Conservation (phyloP, 345 rosid species). For the Eucalyptus viminalis region DNA sequence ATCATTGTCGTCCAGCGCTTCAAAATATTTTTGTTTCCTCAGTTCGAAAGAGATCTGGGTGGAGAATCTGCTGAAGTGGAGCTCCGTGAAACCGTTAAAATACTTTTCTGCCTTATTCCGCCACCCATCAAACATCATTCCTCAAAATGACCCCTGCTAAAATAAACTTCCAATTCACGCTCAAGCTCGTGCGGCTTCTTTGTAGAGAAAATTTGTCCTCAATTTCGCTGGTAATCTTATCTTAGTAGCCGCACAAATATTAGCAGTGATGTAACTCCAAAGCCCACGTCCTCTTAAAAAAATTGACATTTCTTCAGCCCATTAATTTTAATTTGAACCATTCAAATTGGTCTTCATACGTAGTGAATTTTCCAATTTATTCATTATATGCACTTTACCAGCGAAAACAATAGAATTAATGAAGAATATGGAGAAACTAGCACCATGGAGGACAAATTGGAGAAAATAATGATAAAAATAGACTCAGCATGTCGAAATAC, state of each 20-base stretch:
- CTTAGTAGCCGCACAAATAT: not conserved
- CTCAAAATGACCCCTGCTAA: conserved; percentile 20
- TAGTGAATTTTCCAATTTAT: not conserved
- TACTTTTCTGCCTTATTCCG: conserved; percentile 51
- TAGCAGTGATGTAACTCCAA: not conserved
- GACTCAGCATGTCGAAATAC: not conserved
- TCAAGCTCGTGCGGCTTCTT: conserved; percentile 3
- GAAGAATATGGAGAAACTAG: not conserved
- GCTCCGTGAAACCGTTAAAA: conserved; percentile 40
- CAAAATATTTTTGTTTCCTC: conserved; percentile 29
- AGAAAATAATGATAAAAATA: not conserved
- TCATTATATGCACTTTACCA: not conserved
- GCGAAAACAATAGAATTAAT: not conserved
- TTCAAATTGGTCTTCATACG: not conserved
- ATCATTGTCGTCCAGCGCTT: not conserved
- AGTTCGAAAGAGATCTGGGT: conserved; percentile 45
- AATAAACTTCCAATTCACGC: conserved; percentile 15
- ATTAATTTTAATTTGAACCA: not conserved
- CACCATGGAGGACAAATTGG: not conserved
- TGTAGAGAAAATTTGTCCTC: not conserved
- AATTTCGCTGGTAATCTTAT: not conserved
- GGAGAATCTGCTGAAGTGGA: conserved; percentile 29
- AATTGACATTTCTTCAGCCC: not conserved
- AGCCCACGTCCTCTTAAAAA: not conserved
- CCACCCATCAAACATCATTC: conserved; percentile 14